These are phyloP conservation scores for Botrytis elliptica DNA, from an alignment of 2,329 filamentous ascomycete species.

Conservation along the genomic window DNA sequence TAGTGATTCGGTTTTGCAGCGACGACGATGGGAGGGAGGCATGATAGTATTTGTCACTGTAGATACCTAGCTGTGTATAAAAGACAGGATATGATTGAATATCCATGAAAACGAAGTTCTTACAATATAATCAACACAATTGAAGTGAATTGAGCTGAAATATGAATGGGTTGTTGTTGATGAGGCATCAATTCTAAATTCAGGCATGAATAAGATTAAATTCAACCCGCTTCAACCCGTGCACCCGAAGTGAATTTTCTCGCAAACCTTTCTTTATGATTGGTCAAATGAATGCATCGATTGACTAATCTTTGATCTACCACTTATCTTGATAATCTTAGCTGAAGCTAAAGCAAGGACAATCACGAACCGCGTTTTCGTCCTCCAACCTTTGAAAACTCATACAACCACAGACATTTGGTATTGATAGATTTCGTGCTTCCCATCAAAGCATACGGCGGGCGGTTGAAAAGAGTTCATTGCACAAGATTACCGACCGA, in stretches of 20 bases:
- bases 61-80: conserved; percentile 28
- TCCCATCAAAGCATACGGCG: not conserved
- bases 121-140: no score
- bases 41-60: conserved; percentile 20
- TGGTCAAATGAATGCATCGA: not conserved
- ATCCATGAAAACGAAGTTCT: not conserved
- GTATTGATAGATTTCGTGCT: not conserved
- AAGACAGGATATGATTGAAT: conserved; percentile 19
- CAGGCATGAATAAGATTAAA: not conserved
- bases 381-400: not conserved
- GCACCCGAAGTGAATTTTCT: not conserved
- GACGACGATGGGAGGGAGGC: conserved; percentile 10
- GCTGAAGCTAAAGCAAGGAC: not conserved
- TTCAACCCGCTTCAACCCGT: not conserved
- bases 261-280: not conserved
- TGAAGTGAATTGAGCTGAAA: not conserved
- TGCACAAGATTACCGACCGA: not conserved
- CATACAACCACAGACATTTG: not conserved
- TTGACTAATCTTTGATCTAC: not conserved
- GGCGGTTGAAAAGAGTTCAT: not conserved
- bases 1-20: conserved; percentile 21
- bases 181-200: not conserved
- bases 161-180: not conserved
- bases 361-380: not conserved
- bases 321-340: conserved; percentile 14